These are phyloP conservation scores for Pseudopithomyces maydicus DNA, from an alignment of 2,329 filamentous ascomycete species.

Conservation along the genomic window DNA sequence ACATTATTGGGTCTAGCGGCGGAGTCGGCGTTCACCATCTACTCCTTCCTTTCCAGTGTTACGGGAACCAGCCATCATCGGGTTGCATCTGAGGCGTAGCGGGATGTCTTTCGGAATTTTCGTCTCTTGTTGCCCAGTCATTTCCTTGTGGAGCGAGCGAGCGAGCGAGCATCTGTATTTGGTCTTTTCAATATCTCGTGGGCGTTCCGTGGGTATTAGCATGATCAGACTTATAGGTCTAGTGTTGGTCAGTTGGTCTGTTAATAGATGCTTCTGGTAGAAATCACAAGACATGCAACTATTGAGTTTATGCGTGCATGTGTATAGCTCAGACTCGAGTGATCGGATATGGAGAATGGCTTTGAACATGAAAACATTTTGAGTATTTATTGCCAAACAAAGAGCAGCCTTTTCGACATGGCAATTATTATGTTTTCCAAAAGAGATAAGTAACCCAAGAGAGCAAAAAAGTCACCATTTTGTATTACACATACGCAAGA, in stretches of 20 bases:
- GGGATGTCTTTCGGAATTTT: neutral
- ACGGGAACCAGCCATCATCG: neutral
- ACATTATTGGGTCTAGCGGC: neutral
- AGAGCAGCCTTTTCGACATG: too few relatives aligned
- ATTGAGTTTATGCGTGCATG: too few relatives aligned
- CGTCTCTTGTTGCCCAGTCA: neutral
- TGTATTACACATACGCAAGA: neutral
- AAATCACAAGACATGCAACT: too few relatives aligned
- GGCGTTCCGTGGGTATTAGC: neutral
- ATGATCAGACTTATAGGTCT: neutral
- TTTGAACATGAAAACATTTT: too few relatives aligned
- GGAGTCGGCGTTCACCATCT: neutral
- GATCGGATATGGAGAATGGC: too few relatives aligned
- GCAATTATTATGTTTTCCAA: too few relatives aligned
- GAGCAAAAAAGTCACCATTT: neutral
- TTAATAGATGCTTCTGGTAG: neutral
- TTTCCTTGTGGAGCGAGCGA: neutral
- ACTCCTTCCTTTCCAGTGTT: neutral
- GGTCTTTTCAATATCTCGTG: neutral
- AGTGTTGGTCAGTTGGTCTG: neutral
- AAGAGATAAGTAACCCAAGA: neutral
- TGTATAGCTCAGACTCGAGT: too few relatives aligned
- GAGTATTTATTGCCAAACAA: too few relatives aligned
- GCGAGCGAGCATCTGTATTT: neutral
- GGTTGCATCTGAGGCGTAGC: neutral